Percentiles rank a stretch among this genome's conserved stretches.
Conservation (phyloP, 2,329 filamentous ascomycete species). For the Pseudogymnoascus sp. region DNA sequence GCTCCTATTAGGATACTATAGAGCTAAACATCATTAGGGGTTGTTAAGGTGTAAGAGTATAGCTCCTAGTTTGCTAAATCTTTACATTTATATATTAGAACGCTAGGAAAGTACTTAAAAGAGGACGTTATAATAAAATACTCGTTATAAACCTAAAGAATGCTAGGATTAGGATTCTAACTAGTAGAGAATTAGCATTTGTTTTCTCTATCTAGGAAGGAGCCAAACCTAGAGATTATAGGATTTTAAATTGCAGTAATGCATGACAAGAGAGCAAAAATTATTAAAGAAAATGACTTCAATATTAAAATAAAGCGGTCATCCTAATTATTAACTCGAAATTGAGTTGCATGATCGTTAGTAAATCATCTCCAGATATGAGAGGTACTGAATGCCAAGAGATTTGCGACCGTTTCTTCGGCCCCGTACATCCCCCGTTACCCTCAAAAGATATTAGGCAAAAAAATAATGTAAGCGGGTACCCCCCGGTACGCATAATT, state of each 20-base stretch:
- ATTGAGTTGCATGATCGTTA: neutral
- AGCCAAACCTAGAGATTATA: neutral
- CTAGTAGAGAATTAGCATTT: conserved; percentile 21
- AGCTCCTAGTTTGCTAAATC: conserved; percentile 37
- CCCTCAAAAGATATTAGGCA: neutral
- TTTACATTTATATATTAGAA: conserved; percentile 46
- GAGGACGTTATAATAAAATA: conserved; percentile 49
- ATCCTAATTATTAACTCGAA: neutral
- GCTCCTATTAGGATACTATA: conserved; percentile 15
- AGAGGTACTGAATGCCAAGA: neutral
- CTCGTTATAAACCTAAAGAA: conserved; percentile 41
- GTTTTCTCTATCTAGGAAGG: neutral
- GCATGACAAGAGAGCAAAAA: neutral
- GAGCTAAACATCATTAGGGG: conserved; percentile 13
- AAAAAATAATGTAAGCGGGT: neutral
- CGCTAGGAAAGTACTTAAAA: conserved; percentile 48
- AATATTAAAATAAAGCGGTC: neutral
- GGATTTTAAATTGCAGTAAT: neutral
- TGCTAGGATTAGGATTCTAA: conserved; percentile 49
- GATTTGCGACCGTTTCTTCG: neutral
- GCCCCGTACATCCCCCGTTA: neutral
- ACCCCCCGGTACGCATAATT: neutral
- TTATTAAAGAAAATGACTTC: neutral
- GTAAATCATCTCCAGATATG: neutral
- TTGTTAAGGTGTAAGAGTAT: conserved; percentile 21